phyloP scores from a whole-genome alignment of 768 basidiomycete species.

The Phylloporus scabripes region DNA sequence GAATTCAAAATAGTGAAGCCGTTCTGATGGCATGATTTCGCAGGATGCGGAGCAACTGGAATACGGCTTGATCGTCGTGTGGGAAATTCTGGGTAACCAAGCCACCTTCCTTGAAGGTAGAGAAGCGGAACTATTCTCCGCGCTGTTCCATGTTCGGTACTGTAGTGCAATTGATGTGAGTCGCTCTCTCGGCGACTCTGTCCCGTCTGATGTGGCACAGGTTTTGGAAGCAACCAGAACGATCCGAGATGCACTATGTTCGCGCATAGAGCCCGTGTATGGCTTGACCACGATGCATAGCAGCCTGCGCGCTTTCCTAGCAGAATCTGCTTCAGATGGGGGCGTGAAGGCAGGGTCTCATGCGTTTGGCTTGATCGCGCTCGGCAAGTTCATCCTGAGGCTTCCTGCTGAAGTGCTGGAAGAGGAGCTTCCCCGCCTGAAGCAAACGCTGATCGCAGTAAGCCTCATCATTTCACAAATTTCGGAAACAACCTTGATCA shows the following conservation, averaged over 20 bases:
- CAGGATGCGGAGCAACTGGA: conserved; percentile 64
- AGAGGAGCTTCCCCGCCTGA: conserved; percentile 78
- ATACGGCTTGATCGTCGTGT: conserved; percentile 75
- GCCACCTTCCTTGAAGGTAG: conserved; percentile 67
- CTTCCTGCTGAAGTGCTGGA: conserved; percentile 81
- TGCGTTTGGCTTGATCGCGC: conserved; percentile 77
- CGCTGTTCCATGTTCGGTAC: conserved; percentile 67
- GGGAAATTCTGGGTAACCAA: conserved; percentile 80
- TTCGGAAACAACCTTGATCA: conserved; percentile 1
- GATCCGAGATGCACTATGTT: conserved; percentile 69
- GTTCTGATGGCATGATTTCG: neutral
- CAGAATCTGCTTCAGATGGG: conserved; percentile 44
- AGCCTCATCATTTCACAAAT: conserved; percentile 19
- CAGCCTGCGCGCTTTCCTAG: conserved; percentile 58
- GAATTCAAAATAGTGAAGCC: neutral
- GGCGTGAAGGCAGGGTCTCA: conserved; percentile 61
- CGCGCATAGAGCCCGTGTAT: conserved; percentile 75
- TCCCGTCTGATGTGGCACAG: conserved; percentile 33
- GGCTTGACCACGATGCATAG: conserved; percentile 81
- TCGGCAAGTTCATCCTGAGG: conserved; percentile 78
- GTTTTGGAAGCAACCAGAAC: conserved; percentile 79
- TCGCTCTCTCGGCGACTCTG: neutral
- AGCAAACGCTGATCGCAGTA: conserved; percentile 64
- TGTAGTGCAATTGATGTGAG: conserved; percentile 66
- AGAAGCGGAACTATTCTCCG: conserved; percentile 70